Conservation (phyloP, 2,329 filamentous ascomycete species). For the Aspergillus niger region DNA sequence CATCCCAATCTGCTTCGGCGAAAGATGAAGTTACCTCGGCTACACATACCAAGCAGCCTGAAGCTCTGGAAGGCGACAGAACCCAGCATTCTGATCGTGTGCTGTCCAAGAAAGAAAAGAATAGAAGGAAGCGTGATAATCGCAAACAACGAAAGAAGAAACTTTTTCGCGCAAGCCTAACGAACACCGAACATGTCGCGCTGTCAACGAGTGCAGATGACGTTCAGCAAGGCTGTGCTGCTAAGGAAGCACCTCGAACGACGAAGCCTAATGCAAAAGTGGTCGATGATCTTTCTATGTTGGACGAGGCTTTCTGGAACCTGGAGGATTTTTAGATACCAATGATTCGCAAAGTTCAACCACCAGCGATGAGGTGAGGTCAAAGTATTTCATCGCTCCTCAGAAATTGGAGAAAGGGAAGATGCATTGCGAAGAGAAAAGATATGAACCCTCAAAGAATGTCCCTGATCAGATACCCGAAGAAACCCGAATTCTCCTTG, state of each 20-base stretch:
- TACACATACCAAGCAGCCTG: not conserved
- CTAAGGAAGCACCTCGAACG: not conserved
- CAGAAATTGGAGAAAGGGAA: not conserved
- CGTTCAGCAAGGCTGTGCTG: not conserved
- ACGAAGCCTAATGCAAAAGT: not conserved
- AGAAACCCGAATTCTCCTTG: constrained; percentile 17
- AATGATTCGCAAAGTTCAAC: constrained; percentile 42
- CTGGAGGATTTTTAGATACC: constrained; percentile 42
- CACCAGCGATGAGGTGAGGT: constrained; percentile 43
- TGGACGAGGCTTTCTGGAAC: constrained; percentile 20
- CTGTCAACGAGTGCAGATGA: not conserved
- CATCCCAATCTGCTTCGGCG: not conserved
- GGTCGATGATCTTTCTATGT: not conserved
- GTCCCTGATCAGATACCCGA: constrained; percentile 11
- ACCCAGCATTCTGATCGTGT: not conserved
- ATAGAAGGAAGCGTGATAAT: not conserved
- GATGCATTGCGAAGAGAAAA: not conserved
- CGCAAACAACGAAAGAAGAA: not conserved
- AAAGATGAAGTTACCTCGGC: not conserved
- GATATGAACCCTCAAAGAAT: not conserved
- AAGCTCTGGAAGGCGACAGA: not conserved
- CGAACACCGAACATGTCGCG: not conserved
- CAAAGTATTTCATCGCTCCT: constrained; percentile 33
- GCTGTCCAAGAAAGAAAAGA: not conserved
- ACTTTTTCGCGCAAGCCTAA: not conserved